phyloP scores from a whole-genome alignment of 176 grass and related monocot genomes.

The Oryza officinalis region DNA sequence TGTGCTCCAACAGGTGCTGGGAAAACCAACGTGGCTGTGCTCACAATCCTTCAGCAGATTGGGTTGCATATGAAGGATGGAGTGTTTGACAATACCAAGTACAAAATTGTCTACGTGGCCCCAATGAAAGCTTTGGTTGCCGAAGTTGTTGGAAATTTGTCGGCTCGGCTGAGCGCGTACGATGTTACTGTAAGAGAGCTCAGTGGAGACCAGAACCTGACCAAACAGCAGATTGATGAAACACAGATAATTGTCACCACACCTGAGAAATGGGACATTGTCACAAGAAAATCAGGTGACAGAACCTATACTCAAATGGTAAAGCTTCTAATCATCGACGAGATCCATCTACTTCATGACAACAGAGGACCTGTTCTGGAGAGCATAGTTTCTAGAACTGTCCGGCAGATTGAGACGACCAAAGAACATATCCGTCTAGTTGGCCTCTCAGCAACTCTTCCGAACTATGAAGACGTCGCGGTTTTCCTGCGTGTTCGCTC shows the following conservation, averaged over 20 bases:
- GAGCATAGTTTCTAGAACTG: slow-evolving; percentile 94
- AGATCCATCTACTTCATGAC: slow-evolving; percentile 96
- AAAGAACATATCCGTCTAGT: slow-evolving; percentile 85
- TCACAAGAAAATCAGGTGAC: slow-evolving; percentile 94
- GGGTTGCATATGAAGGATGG: slow-evolving; percentile 85
- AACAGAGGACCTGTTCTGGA: slow-evolving; percentile 95
- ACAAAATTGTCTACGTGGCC: slow-evolving; percentile 98
- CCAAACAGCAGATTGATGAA: slow-evolving; percentile 91
- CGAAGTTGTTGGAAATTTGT: slow-evolving; percentile 97
- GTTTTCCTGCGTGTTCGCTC: slow-evolving; percentile 74
- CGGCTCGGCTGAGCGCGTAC: slow-evolving; percentile 53
- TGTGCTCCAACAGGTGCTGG: slow-evolving; percentile 97
- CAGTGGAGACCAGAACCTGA: slow-evolving; percentile 89
- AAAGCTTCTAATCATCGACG: slow-evolving; percentile 91
- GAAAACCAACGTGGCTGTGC: slow-evolving; percentile 94
- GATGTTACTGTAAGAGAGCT: slow-evolving; percentile 83
- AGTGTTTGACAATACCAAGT: slow-evolving; percentile 68
- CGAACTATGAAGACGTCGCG: slow-evolving; percentile 89
- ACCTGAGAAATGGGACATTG: slow-evolving; percentile 98
- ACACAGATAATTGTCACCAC: slow-evolving; percentile 99
- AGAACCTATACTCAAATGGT: slow-evolving; percentile 97
- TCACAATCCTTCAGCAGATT: slow-evolving; percentile 91
- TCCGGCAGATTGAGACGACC: slow-evolving; percentile 91
- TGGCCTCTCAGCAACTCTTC: slow-evolving; percentile 87
- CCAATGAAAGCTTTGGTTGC: slow-evolving; percentile 98